These are phyloP conservation scores for Myxozyma kluyveri DNA, from an alignment of 805 yeast species.

Conservation along the genomic window DNA sequence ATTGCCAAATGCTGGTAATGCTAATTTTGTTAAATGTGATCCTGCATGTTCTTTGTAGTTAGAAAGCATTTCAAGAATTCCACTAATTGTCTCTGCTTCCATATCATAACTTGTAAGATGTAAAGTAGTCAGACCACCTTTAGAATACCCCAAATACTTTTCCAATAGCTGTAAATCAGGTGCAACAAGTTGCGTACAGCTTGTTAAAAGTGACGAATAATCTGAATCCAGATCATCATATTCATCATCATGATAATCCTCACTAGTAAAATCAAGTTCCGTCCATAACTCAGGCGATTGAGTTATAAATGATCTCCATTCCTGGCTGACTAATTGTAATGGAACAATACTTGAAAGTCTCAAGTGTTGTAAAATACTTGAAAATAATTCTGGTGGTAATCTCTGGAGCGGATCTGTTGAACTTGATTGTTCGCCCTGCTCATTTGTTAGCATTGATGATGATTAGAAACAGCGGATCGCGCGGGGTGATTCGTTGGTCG, in stretches of 20 bases:
- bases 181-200: background rate
- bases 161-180: background rate
- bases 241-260: no score
- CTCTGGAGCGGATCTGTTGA: background rate
- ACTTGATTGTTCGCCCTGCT: no score
- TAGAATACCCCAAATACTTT: constrained; percentile 2
- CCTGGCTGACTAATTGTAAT: constrained; percentile 1
- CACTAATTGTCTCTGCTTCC: background rate
- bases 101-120: background rate
- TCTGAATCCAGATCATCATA: no score
- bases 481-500: no score
- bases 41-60: background rate
- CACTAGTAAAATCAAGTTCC: constrained; percentile 3
- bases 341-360: constrained; percentile 11
- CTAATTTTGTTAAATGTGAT: background rate
- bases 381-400: constrained; percentile 10
- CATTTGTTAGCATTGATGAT: no score
- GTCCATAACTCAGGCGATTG: constrained; percentile 11
- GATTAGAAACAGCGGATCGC: no score
- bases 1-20: background rate
- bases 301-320: constrained; percentile 12
- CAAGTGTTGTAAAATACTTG: constrained; percentile 3
- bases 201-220: no score
- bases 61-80: background rate
- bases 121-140: background rate